Percentiles rank a stretch among this genome's conserved stretches.
Conservation (phyloP, 176 grass and related monocot species). For the Saccharum spontaneum region DNA sequence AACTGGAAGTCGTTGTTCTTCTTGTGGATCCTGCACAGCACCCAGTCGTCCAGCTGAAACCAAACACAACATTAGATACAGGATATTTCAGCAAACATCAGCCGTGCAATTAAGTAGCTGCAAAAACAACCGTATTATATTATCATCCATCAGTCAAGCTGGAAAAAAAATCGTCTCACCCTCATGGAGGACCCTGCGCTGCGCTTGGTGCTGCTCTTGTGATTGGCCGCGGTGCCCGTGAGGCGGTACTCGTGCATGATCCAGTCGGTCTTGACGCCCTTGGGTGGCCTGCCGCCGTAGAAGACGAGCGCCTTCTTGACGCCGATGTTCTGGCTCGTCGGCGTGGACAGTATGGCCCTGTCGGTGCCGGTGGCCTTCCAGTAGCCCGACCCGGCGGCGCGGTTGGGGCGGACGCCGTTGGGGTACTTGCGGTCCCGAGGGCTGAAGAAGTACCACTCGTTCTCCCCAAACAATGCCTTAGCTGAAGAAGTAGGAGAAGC, state of each 20-base stretch:
- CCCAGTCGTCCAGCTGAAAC: conserved; percentile 74
- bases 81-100: too few relatives aligned
- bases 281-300: conserved; percentile 54
- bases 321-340: conserved; percentile 11
- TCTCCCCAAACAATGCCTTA: conserved; percentile 43
- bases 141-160: too few relatives aligned
- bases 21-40: conserved; percentile 76
- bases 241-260: conserved; percentile 97
- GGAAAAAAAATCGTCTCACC: conserved; percentile 16
- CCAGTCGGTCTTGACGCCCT: conserved; percentile 68
- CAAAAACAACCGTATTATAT: neutral
- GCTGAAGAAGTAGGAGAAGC: neutral
- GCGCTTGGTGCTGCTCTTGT: conserved; percentile 9
- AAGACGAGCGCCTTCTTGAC: conserved; percentile 66
- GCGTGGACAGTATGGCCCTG: conserved; percentile 42
- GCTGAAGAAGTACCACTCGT: conserved; percentile 81
- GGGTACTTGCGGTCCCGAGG: conserved; percentile 74
- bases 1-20: conserved; percentile 43
- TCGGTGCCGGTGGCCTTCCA: conserved; percentile 81
- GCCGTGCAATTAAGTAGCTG: neutral
- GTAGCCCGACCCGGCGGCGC: conserved; percentile 55
- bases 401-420: conserved; percentile 57
- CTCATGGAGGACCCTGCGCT: conserved; percentile 54
- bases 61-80: neutral
- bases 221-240: neutral